Base-by-base conservation (phyloP, 2,329 filamentous ascomycete genomes). In the Claviceps pazoutovae region DNA sequence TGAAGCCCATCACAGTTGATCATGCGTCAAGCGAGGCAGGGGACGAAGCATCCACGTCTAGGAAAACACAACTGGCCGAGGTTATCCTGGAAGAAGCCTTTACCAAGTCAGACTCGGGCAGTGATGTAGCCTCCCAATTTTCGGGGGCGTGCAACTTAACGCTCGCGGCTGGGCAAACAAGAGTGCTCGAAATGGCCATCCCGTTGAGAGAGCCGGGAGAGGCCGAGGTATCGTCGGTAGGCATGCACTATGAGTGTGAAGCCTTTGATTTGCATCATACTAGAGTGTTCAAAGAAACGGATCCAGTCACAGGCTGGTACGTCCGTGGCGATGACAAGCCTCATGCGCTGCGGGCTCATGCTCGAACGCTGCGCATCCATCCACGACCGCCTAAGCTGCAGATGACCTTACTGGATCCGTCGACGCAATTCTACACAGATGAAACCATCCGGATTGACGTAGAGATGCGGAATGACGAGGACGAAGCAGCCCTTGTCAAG, bases 361-460 rank as follows among this genome's bases (percentile, higher is more conserved):
- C 77, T 8, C 72, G 78, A 37, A 70, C 71, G 2, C 78, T 95
- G 52, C 83, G 80, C 52, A 82, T 98, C 23, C 74, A 89, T 51
- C 91, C 93, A 1, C 86, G 94, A 57, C 93, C 91, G 30, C 93
- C 93, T 0, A 97, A 96, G 67, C 81, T 98, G 71, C 82, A 88
- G 58, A 79, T 98, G 46, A 76, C 71, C 26, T 69, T 88, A 9
- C 71, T 78, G 2, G 75, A 80, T 42, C 67, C 83, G 7, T 72
- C 76, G 52, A 75, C 80, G 13, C 83, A 89, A 51, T 94, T 91
- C 65, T 97, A 95, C 63, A 86, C 86, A 1, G 85, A 94, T 59
- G 93, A 98, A 68, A 66, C 71, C 0, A 78, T 96, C 30, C 71
- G 71, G 6, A 65, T 97, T 21, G 69, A 75, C 0, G 72, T 97